A percentile compares a stretch with the other conserved stretches of the same genome.
These are phyloP conservation scores for Saccharomycopsis guyanensis DNA, from an alignment of 805 yeast species.

Conservation along the genomic window DNA sequence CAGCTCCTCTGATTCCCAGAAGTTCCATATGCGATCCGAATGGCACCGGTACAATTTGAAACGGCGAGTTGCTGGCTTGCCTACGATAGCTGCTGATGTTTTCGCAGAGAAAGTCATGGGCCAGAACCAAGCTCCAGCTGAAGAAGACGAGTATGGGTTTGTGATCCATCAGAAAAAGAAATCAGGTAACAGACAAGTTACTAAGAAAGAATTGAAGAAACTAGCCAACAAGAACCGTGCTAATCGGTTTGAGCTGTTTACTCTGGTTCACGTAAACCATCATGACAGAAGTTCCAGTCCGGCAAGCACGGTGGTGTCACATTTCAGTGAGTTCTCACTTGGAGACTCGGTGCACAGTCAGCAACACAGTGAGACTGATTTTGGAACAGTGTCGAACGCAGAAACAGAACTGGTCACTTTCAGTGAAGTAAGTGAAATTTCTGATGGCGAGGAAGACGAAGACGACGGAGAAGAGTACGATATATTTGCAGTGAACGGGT, in stretches of 20 bases:
- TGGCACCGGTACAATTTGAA: conserved; percentile 97
- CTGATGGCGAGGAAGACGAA: conserved; percentile 22
- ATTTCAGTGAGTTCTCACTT: conserved; percentile 47
- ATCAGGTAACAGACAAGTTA: conserved; percentile 28
- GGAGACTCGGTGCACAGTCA: conserved; percentile 30
- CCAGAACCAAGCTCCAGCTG: conserved; percentile 16
- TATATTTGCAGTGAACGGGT: conserved; percentile 27
- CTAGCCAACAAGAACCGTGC: conserved; percentile 15
- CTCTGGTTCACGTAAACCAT: conserved; percentile 5
- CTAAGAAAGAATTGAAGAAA: conserved; percentile 34
- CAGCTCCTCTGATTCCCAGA: conserved; percentile 73
- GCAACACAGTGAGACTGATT: conserved; percentile 18
- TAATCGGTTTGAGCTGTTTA: neutral
- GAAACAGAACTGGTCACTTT: neutral
- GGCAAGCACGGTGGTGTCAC: conserved; percentile 44
- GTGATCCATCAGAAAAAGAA: conserved; percentile 28
- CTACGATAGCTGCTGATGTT: conserved; percentile 59
- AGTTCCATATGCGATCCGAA: conserved; percentile 93
- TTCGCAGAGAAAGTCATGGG: conserved; percentile 51
- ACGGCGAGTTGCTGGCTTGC: conserved; percentile 79
- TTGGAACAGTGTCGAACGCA: neutral
- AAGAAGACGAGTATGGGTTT: conserved; percentile 53
- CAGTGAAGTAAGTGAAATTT: conserved; percentile 19
- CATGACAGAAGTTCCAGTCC: conserved; percentile 40
- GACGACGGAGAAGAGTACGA: conserved; percentile 15